Evolutionary conservation across 768 basidiomycete genomes (phyloP), one percentile per base, ranked within the genome.

Genomic region (Phaffia tasmanica): DNA sequence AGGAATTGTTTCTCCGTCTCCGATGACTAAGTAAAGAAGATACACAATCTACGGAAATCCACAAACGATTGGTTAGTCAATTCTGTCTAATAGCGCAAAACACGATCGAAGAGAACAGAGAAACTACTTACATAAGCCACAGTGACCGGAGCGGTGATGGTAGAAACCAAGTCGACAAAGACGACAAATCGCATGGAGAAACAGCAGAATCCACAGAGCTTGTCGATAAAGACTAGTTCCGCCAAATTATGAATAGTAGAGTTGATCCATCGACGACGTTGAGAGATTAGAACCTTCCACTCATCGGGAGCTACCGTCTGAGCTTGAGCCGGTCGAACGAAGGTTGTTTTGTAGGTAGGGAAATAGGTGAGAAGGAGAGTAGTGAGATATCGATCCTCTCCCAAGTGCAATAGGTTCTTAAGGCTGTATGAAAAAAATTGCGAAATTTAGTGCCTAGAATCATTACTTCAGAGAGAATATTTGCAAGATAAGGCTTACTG

Each of bases 101-200:
- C 46, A 48, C 11, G 27, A 7, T 21, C 30, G 5, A 25, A 19
- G 15, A 30, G n/a, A n/a, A 23, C 27, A 66, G 30, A 16, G 48
- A n/a, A n/a, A n/a, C n/a, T 5, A 69, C 67, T 57, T 35, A 69
- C 67, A 55, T 49, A 49, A 11, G 62, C 55, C 30, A 65, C 57
- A 15, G 86, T 89, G 71, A 92, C 87, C 1, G 89, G 88, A 66
- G 87, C 86, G 30, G 85, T 86, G 63, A 92, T 74, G 1, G 89
- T 91, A 16, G 89, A 91, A 47, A 99, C 75, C 62, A 98, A 79
- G 78, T 98, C 95, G 72, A 99, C 87, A 84, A 99, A 89, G 72
- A 98, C 94, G 48, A 98, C 80, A 75, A 98, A 98, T 16, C 94
- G 85, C 95, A 99, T 98, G 0, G 91, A 95, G 82, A 98, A 98